Conservation (phyloP, 1,139 yeast genomes). For the Magnusiomyces fungicola region DNA sequence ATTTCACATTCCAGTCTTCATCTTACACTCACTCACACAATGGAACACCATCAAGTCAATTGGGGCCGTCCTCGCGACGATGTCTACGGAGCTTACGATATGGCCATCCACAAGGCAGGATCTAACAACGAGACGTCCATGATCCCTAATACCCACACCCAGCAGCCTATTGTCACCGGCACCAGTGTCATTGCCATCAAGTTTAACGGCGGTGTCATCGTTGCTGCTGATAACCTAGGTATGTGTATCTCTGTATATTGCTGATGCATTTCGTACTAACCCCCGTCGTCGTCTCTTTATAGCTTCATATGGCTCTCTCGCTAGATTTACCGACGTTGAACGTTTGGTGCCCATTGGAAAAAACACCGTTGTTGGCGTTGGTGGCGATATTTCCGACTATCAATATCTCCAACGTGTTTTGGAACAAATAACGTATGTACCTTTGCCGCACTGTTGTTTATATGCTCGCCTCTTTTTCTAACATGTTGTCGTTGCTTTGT, state of each 20-base stretch:
- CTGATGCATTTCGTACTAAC: no score
- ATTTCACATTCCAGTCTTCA: no score
- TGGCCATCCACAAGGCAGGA: slow-evolving; percentile 58
- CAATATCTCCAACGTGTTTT: slow-evolving; percentile 72
- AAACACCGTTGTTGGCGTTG: slow-evolving; percentile 83
- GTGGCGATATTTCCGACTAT: slow-evolving; percentile 93
- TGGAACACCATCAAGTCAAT: slow-evolving; percentile 91
- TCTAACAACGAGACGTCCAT: slow-evolving; percentile 16
- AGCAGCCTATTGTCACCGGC: slow-evolving; percentile 93
- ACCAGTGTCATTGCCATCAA: slow-evolving; percentile 90
- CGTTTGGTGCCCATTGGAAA: slow-evolving; percentile 77
- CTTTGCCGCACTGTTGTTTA: no score
- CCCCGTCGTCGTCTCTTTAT: no score
- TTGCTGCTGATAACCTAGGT: slow-evolving; percentile 94
- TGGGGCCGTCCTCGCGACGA: slow-evolving; percentile 94
- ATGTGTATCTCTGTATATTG: no score
- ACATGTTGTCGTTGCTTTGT: slow-evolving; percentile 18
- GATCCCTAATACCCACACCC: slow-evolving; percentile 78
- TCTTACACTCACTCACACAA: slow-evolving; percentile 26
- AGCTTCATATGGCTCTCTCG: slow-evolving; percentile 80
- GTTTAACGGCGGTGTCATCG: slow-evolving; percentile 79
- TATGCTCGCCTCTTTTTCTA: no score
- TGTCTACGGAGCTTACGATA: slow-evolving; percentile 73
- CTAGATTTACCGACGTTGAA: slow-evolving; percentile 79
- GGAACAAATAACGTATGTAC: slow-evolving; percentile 58